Percentiles rank a stretch among this genome's conserved stretches.
phyloP scores from a whole-genome alignment of 768 basidiomycete genomes.

The Mycena vulgaris region DNA sequence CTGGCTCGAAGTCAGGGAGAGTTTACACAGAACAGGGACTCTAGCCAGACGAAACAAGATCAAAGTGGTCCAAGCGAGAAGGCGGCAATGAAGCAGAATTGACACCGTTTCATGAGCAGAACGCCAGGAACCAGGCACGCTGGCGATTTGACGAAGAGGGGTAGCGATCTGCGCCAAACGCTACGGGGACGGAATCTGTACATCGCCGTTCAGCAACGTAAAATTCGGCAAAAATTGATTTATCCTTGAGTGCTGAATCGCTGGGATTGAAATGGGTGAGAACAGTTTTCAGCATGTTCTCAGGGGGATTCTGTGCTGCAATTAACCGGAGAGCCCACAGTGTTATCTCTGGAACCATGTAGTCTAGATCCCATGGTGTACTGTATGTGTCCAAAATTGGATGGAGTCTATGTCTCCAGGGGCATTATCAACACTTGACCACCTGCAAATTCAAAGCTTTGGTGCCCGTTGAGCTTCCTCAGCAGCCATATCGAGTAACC shows the following conservation, averaged over 20 bases:
- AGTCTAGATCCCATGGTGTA: neutral
- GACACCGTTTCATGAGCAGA: too few relatives aligned
- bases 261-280: neutral
- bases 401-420: neutral
- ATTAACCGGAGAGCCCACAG: conserved; percentile 1
- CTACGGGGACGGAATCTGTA: too few relatives aligned
- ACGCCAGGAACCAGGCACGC: too few relatives aligned
- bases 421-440: too few relatives aligned
- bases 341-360: neutral
- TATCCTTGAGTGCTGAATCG: neutral
- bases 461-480: neutral
- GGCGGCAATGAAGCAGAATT: too few relatives aligned
- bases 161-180: too few relatives aligned
- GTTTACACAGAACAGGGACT: too few relatives aligned
- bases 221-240: neutral
- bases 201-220: too few relatives aligned
- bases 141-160: too few relatives aligned
- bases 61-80: too few relatives aligned
- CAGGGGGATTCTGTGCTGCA: neutral
- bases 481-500: neutral
- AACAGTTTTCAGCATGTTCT: neutral
- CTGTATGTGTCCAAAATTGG: conserved; percentile 2
- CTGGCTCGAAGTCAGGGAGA: too few relatives aligned
- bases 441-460: neutral
- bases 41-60: too few relatives aligned